Evolutionary conservation across 1,284 basidiomycete species (phyloP), one percentile per base, ranked within the genome.

Genomic region (Meira miltonrushii): DNA sequence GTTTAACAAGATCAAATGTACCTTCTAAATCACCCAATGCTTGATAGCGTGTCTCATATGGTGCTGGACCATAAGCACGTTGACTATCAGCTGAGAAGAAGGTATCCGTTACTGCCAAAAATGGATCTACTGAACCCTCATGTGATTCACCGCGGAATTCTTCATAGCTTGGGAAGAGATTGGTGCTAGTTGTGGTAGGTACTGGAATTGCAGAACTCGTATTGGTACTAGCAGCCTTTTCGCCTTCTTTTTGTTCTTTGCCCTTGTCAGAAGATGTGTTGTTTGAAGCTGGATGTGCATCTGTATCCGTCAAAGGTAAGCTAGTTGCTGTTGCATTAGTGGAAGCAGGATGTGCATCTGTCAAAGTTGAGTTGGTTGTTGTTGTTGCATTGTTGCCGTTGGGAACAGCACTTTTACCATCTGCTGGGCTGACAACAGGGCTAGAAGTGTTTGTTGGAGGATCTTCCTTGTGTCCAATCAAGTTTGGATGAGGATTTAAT

Each of bases 1-100:
- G 60, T 55, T 67, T 53, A 5, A 41, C 12, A 38, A 53, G 4
- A 23, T 53, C 50, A 28, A 53, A 53, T 39, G 19, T 38, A 15
- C 50, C 50, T 12, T 19, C 15, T 4, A 23, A n/a, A 41, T 53
- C 50, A 41, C 37, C 50, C 37, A 53, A n/a, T 40, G 50, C 50
- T 53, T 33, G 50, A 23, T 53, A 53, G n/a, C 50, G 50, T 33
- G 37, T 53, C 50, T 53, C 50, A 25, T 53, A 53, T 13, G 50
- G 39, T 12, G 38, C 39, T 15, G 50, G 50, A n/a, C 23, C 50
- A 41, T 53, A 53, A 17, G 17, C 37, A 23, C 38, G 15, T 15
- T 12, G 17, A 53, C 17, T 19, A 19, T 39, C 37, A 23, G 15
- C 37, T 3, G 50, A 39, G 28, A 37, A 53, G 5, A 39, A n/a